Conservation (phyloP, 2,329 filamentous ascomycete genomes). For the Phialophora expanda region DNA sequence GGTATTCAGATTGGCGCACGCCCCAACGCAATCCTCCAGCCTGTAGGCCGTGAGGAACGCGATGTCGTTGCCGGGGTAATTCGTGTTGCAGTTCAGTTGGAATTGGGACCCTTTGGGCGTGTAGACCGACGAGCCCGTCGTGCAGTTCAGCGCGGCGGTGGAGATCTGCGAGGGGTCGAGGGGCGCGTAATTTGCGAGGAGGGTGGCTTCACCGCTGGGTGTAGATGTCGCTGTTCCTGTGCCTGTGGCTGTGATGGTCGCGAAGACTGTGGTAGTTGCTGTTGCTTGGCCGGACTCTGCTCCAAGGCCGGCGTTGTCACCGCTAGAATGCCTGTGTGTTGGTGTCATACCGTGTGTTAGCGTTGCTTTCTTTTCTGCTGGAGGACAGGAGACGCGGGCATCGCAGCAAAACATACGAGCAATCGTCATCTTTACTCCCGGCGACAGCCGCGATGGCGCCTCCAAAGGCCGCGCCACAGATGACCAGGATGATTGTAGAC, state of each 20-base stretch:
- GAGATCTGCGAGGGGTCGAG: not conserved
- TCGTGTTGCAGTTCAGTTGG: constrained; percentile 5
- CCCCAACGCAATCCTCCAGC: constrained; percentile 1
- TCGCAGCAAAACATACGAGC: constrained; percentile 5
- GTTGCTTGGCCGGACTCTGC: constrained; percentile 1
- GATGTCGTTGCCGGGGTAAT: constrained; percentile 12
- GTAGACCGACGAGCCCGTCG: not conserved
- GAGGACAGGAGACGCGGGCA: not conserved
- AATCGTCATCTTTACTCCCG: not conserved
- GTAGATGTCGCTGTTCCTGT: not conserved
- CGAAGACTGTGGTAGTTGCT: not conserved
- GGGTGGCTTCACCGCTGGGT: not conserved
- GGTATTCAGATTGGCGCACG: not conserved
- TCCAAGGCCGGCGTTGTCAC: not conserved
- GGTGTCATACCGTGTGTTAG: not conserved
- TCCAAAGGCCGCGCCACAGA: constrained; percentile 4
- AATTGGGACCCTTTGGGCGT: not conserved
- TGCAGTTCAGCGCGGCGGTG: constrained; percentile 5
- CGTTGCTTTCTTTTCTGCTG: not conserved
- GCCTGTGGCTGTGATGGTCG: not conserved
- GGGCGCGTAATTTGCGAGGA: not conserved
- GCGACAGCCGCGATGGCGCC: constrained; percentile 4
- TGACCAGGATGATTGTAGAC: not conserved
- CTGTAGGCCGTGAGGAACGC: not conserved
- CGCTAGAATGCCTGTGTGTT: not conserved